These are phyloP conservation scores for Flaveria linearis DNA, from an alignment of 129 eudicot genomes.

Conservation along the genomic window DNA sequence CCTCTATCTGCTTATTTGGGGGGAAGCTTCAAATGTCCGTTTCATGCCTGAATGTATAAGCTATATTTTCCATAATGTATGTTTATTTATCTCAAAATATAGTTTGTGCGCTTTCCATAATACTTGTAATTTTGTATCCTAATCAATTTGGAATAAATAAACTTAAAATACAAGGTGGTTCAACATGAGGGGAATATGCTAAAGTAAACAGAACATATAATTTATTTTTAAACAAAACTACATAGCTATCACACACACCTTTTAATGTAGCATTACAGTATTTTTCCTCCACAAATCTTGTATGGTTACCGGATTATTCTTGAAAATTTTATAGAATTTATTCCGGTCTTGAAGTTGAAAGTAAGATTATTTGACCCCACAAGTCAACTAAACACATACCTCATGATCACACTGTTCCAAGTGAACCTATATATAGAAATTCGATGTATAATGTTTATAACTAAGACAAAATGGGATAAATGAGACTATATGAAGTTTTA, in stretches of 20 bases:
- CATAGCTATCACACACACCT: constrained; percentile 19
- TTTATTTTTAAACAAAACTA: neutral
- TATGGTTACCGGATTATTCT: constrained; percentile 8
- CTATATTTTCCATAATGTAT: constrained; percentile 95
- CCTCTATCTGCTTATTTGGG: constrained; percentile 98
- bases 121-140: constrained; percentile 9
- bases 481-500: constrained; percentile 23
- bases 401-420: neutral
- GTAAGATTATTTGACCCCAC: constrained; percentile 4
- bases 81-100: constrained; percentile 24
- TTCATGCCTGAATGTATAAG: constrained; percentile 99
- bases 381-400: constrained; percentile 6
- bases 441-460: neutral
- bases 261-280: neutral
- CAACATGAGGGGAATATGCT: constrained; percentile 8
- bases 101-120: neutral
- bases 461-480: neutral
- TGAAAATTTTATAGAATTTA: neutral
- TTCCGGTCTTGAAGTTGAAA: constrained; percentile 13
- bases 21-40: constrained; percentile 98
- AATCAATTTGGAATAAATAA: constrained; percentile 8
- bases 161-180: constrained; percentile 2
- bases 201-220: neutral
- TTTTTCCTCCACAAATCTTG: neutral
- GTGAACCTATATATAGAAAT: neutral